Conservation (phyloP, 805 yeast genomes). For the Kodamaea kaohsiungensis region DNA sequence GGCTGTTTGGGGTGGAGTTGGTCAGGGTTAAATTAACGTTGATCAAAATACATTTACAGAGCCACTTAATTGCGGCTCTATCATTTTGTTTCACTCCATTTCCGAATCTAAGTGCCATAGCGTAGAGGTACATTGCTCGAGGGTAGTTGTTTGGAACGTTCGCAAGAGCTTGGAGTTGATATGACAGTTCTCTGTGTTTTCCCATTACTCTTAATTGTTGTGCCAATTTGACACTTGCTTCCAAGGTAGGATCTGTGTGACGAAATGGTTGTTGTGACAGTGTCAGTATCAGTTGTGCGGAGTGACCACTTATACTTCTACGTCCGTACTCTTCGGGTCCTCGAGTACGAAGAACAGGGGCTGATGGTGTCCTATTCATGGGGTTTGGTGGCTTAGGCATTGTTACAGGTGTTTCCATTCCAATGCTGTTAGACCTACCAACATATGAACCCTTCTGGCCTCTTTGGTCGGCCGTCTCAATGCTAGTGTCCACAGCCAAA, state of each 20-base stretch:
- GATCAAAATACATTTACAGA: slow-evolving; percentile 47
- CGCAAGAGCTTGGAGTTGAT: slow-evolving; percentile 66
- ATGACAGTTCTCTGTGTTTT: slow-evolving; percentile 65
- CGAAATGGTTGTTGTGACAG: neutral
- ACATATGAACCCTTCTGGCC: neutral
- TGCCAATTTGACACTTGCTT: slow-evolving; percentile 44
- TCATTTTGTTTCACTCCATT: slow-evolving; percentile 65
- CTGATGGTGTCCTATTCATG: slow-evolving; percentile 3
- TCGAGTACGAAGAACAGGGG: neutral
- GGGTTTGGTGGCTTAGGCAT: neutral
- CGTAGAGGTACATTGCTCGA: slow-evolving; percentile 66
- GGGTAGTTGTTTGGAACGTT: slow-evolving; percentile 55
- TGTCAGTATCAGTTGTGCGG: neutral
- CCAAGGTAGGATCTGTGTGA: slow-evolving; percentile 13
- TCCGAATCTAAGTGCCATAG: slow-evolving; percentile 65
- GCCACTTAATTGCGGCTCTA: slow-evolving; percentile 57
- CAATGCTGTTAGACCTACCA: neutral
- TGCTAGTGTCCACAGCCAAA: neutral
- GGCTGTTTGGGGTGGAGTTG: neutral
- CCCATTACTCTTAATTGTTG: slow-evolving; percentile 55
- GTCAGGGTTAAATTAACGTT: slow-evolving; percentile 8
- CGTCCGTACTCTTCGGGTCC: neutral
- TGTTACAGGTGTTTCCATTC: neutral
- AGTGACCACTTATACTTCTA: neutral
- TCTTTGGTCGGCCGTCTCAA: neutral